Percentiles rank a stretch among this genome's conserved stretches.
Conservation (phyloP, 176 grass and related monocot genomes). For the Raddia guianensis region DNA sequence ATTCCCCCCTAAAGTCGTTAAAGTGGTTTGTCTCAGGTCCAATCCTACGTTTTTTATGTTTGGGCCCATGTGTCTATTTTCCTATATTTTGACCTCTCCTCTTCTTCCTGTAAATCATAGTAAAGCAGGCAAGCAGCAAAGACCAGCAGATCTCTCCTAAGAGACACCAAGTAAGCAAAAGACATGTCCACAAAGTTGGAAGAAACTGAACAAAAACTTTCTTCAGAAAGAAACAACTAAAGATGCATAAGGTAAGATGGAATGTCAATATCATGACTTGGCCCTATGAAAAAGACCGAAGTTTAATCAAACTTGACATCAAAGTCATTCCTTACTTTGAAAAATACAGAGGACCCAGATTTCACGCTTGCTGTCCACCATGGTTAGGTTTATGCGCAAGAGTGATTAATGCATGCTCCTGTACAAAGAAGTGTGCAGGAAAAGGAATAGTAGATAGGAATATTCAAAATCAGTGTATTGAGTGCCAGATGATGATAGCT, state of each 20-base stretch:
- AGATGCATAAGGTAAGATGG: neutral
- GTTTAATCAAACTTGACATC: neutral
- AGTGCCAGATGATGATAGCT: neutral
- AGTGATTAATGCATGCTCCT: neutral
- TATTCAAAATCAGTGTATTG: neutral
- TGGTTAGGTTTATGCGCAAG: neutral
- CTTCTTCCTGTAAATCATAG: neutral
- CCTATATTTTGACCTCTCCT: too few relatives aligned
- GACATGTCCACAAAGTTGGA: neutral
- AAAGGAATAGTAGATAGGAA: neutral
- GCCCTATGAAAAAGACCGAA: neutral
- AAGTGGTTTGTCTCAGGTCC: too few relatives aligned
- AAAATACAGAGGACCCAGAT: neutral
- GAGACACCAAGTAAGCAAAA: neutral
- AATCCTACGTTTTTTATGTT: too few relatives aligned
- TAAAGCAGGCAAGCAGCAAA: constrained; percentile 14
- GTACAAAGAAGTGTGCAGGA: neutral
- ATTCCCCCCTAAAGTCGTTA: too few relatives aligned
- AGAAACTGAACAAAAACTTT: neutral
- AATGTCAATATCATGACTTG: neutral
- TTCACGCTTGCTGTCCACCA: constrained; percentile 2
- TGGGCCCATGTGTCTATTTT: too few relatives aligned
- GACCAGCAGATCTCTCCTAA: neutral
- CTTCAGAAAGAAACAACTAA: neutral
- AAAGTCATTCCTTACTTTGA: neutral